Conservation (phyloP, 2,329 filamentous ascomycete species). For the Waltergamsia citrina region DNA sequence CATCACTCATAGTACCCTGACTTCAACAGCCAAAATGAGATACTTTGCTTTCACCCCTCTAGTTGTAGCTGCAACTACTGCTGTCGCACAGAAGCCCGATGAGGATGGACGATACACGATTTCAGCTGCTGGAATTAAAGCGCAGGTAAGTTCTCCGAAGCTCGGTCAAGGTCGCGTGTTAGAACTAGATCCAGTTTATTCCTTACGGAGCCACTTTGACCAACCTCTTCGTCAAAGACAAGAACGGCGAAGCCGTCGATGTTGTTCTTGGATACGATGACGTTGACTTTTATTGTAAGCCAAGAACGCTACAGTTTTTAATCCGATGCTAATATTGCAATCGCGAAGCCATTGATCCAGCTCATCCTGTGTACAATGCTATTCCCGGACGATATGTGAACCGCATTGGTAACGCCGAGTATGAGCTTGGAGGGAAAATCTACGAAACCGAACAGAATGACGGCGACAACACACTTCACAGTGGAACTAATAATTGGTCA, state of each 20-base stretch:
- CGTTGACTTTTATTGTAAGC: conserved; percentile 42
- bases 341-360: conserved; percentile 26
- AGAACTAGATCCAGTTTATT: conserved; percentile 28
- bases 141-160: conserved; percentile 21
- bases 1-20: no score
- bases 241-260: conserved; percentile 50
- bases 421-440: conserved; percentile 41
- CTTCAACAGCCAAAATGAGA: no score
- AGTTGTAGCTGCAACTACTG: background rate
- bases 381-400: conserved; percentile 57
- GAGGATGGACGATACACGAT: conserved; percentile 24
- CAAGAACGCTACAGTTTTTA: background rate
- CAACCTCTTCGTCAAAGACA: conserved; percentile 55
- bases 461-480: conserved; percentile 45
- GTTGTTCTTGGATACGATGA: conserved; percentile 57
- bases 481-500: conserved; percentile 52
- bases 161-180: background rate
- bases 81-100: conserved; percentile 10
- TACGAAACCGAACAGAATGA: conserved; percentile 47
- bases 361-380: conserved; percentile 52
- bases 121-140: conserved; percentile 21
- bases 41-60: no score
- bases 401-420: conserved; percentile 49
- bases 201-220: conserved; percentile 52
- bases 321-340: background rate